Evolutionary conservation across 768 basidiomycete genomes (phyloP), one percentile per base, ranked within the genome.

Genomic region (Rossbeevera mucosa): DNA sequence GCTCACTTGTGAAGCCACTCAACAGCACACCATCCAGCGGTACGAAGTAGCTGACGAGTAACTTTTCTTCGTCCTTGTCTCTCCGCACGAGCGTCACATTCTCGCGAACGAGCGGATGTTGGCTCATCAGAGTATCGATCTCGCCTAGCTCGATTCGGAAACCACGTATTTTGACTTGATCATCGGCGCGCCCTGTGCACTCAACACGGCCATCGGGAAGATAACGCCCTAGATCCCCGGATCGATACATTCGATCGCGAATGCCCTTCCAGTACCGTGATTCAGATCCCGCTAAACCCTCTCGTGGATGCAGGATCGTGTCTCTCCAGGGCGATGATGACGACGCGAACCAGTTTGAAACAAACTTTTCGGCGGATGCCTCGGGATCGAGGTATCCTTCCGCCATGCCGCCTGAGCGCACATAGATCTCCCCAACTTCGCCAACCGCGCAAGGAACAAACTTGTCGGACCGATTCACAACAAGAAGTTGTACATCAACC

Each of bases 21-120:
- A 95, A 72, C 26, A 72, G 74, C 2, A 80, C 73, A 0, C 83
- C 83, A 29, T 85, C 82, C 33, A 94, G 72, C 12, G 96, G 95
- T 14, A 99, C 96, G 59, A 99, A 91, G 69, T 99, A 99, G 69
- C 89, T 91, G 56, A 99, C 88, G 25, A 99, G 82, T 29, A 97
- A 94, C 76, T 99, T 98, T 74, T 99, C 96, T 71, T 98, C 96
- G 70, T 97, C 92, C 76, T 98, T 98, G 74, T 99, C 95, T 67
- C 95, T 77, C 59, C 95, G 76, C 41, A 99, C 94, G 33, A 98
- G 80, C 2, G 96, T 98, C 48, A 99, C 94, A 67, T 99, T 99
- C 73, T 98, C 96, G n/a, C 95, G 77, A 2, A 99, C 83, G 18
- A 92, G 80, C 7, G 91, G 88, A 66, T 98, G 94, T 63, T 94